A percentile compares a stretch with the other conserved stretches of the same genome.
phyloP scores from a whole-genome alignment of 2,329 filamentous ascomycete species.

The Calonectria hongkongensis region DNA sequence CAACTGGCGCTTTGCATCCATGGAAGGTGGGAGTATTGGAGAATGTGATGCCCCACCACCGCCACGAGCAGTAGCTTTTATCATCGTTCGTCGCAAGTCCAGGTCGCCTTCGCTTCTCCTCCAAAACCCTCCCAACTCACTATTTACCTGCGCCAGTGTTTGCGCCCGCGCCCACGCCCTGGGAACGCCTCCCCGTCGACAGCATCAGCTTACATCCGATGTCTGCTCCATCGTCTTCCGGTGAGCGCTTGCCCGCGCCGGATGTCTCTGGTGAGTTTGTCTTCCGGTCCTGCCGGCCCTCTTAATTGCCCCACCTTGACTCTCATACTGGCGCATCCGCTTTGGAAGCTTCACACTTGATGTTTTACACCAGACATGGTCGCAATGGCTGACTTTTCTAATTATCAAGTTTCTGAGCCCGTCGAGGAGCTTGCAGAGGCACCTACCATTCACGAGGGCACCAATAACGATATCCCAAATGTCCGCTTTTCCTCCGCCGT shows the following conservation, averaged over 20 bases:
- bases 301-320: constrained; percentile 54
- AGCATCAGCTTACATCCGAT: constrained; percentile 45
- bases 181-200: constrained; percentile 38
- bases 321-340: constrained; percentile 39
- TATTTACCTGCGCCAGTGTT: constrained; percentile 39
- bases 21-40: constrained; percentile 23
- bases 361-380: constrained; percentile 36
- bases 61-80: constrained; percentile 49
- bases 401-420: constrained; percentile 41
- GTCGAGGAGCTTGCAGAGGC: constrained; percentile 37
- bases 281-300: constrained; percentile 52
- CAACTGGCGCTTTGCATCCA: constrained; percentile 33
- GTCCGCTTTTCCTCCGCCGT: constrained; percentile 84
- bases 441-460: constrained; percentile 35
- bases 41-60: constrained; percentile 54
- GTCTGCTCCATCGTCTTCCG: constrained; percentile 47
- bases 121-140: constrained; percentile 44
- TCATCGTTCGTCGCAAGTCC: constrained; percentile 55
- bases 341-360: constrained; percentile 35
- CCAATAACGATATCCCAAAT: constrained; percentile 61
- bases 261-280: constrained; percentile 52
- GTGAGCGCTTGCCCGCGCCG: constrained; percentile 46
- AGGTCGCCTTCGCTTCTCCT: constrained; percentile 48
- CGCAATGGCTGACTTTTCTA: constrained; percentile 49
- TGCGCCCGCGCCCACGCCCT: constrained; percentile 41